phyloP scores from a whole-genome alignment of 768 basidiomycete species.

The Trametopsis cervina region DNA sequence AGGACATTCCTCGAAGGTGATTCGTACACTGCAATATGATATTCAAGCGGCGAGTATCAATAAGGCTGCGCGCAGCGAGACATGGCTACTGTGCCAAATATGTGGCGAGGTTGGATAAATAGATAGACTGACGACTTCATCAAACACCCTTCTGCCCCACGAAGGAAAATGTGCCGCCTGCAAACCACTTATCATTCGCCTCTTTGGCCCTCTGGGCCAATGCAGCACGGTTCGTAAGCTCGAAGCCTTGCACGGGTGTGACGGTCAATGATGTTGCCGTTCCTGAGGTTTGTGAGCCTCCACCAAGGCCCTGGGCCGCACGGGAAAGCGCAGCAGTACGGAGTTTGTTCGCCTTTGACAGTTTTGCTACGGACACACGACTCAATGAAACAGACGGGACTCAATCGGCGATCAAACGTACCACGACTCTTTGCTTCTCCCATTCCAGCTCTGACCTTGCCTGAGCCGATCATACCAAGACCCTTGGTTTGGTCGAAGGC shows the following conservation, averaged over 20 bases:
- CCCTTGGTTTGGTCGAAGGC: slow-evolving; percentile 98
- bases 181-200: slow-evolving; percentile 97
- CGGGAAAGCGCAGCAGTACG: slow-evolving; percentile 80
- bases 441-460: slow-evolving; percentile 81
- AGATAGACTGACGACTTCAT: too few relatives aligned
- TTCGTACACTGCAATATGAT: too few relatives aligned
- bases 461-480: slow-evolving; percentile 94
- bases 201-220: slow-evolving; percentile 85
- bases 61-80: too few relatives aligned
- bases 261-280: slow-evolving; percentile 90
- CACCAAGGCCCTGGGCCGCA: slow-evolving; percentile 46
- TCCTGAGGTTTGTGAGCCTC: slow-evolving; percentile 53
- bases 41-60: too few relatives aligned
- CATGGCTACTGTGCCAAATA: too few relatives aligned
- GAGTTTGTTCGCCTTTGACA: slow-evolving; percentile 91
- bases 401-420: slow-evolving; percentile 29
- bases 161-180: slow-evolving; percentile 77
- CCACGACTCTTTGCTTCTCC: slow-evolving; percentile 91
- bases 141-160: slow-evolving; percentile 53
- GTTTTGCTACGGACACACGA: slow-evolving; percentile 58
- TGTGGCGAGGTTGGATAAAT: too few relatives aligned
- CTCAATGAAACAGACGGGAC: neutral
- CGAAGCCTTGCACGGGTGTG: slow-evolving; percentile 97
- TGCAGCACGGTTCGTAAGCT: slow-evolving; percentile 88
- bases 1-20: too few relatives aligned